phyloP scores from a whole-genome alignment of 1,284 basidiomycete species.

The Fomitopsis schrenkii region DNA sequence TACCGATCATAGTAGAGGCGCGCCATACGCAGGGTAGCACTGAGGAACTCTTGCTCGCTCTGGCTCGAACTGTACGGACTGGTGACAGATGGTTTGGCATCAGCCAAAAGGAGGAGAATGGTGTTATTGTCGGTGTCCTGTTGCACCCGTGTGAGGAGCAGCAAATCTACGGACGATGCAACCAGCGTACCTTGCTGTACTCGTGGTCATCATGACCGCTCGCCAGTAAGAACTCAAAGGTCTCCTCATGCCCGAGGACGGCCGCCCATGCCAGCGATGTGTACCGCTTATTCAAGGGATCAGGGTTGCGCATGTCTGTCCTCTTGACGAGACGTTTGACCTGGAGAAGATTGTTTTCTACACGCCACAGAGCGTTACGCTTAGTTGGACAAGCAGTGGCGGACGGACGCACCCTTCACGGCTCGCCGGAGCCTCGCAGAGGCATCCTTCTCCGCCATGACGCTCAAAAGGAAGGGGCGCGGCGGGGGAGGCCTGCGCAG shows the following conservation, averaged over 20 bases:
- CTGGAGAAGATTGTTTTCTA: conserved; percentile 90
- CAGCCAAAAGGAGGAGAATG: conserved; percentile 83
- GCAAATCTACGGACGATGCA: background rate
- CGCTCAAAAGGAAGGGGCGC: conserved; percentile 7
- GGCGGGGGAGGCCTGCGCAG: conserved; percentile 5
- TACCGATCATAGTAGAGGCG: conserved; percentile 78
- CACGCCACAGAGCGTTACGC: background rate
- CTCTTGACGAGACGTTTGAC: conserved; percentile 78
- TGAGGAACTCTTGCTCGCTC: conserved; percentile 56
- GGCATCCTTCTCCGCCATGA: conserved; percentile 79
- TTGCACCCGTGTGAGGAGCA: background rate
- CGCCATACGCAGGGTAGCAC: conserved; percentile 76
- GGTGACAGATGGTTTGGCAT: conserved; percentile 54
- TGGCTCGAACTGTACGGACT: conserved; percentile 43
- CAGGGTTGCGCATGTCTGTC: conserved; percentile 87
- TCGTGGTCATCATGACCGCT: conserved; percentile 89
- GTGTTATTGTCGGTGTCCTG: conserved; percentile 90
- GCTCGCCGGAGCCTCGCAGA: conserved; percentile 71
- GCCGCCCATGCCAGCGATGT: conserved; percentile 90
- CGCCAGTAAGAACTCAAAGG: conserved; percentile 82
- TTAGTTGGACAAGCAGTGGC: conserved; percentile 15
- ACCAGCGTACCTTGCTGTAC: conserved; percentile 73
- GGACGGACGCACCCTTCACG: conserved; percentile 57
- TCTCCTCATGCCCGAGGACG: conserved; percentile 79
- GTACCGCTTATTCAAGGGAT: conserved; percentile 66